Evolutionary conservation across 176 grass and related monocot genomes (phyloP).

Genomic region (Triticum monococcum): DNA sequence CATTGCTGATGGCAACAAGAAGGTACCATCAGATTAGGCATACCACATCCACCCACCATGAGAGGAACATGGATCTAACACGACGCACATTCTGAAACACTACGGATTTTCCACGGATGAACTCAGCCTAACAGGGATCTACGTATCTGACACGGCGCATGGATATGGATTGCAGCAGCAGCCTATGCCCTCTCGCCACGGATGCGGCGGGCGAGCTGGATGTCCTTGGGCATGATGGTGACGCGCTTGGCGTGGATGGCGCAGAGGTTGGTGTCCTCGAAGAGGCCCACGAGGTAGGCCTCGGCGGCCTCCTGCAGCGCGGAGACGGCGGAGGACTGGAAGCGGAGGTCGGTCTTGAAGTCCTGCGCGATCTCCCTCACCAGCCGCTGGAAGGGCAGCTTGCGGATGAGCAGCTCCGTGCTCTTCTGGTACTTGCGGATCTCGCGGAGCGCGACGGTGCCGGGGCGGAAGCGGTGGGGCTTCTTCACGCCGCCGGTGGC

Average conservation of each 20-base stretch:
- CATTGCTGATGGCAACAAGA: no score
- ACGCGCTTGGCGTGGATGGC: constrained; percentile 79
- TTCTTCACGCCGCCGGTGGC: constrained; percentile 72
- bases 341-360: constrained; percentile 72
- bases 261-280: constrained; percentile 78
- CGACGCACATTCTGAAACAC: no score
- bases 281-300: constrained; percentile 65
- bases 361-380: constrained; percentile 67
- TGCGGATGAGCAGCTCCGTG: constrained; percentile 69
- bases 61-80: no score
- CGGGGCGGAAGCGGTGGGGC: constrained; percentile 68
- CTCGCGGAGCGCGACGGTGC: constrained; percentile 66
- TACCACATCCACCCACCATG: no score
- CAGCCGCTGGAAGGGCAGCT: constrained; percentile 69
- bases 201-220: constrained; percentile 70
- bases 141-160: no score
- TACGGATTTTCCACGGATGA: no score
- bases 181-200: constrained; percentile 57
- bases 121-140: neutral
- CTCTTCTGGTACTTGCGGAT: constrained; percentile 87
- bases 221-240: constrained; percentile 79
- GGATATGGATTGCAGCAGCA: no score
- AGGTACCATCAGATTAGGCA: no score
- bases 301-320: constrained; percentile 70
- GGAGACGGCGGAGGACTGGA: constrained; percentile 62